Evolutionary conservation across 805 yeast genomes (phyloP), one percentile per base, ranked within the genome.

Genomic region (Metschnikowia vanudenii): DNA sequence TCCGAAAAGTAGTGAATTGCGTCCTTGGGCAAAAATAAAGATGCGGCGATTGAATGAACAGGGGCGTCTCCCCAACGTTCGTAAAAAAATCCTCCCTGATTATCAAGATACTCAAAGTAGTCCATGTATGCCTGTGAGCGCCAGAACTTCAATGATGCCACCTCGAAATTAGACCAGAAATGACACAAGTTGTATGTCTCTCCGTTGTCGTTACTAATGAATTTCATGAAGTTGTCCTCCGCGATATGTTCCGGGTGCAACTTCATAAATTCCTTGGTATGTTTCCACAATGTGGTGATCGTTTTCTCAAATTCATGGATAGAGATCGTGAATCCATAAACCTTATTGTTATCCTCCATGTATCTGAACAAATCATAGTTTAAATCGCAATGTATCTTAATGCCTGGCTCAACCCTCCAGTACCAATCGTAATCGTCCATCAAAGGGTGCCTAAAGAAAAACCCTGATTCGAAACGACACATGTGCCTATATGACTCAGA

Each of bases 41-140:
- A 71, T 19, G 86, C 96, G 24, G 94, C 96, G 58, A 88, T 82
- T 3, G 95, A 85, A 66, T 88, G 96, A 37, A 88, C 84, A 28
- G 96, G 96, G 26, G 96, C 96, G 66, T 88, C 96, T 17, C 96
- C 96, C 96, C 96, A 88, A 55, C 96, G 75, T 67, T 88, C 94
- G 61, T 86, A 85, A 63, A 80, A 87, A 62, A 87, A 87, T 0
- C 95, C 96, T 46, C 95, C 95, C 2, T 78, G 63, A 38, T 64
- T 50, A 60, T 87, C 96, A 37, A 87, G 68, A 60, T 69, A 68
- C 18, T 84, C 71, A 57, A 89, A 89, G 65, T 84, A 89, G 47
- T 78, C 75, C 39, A 66, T 58, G 62, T 89, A 88, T 8, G 88
- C 87, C 45, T 82, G 79, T 14, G 80, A 67, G 61, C 95, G 76